phyloP scores from a whole-genome alignment of 1,284 basidiomycete genomes.

The Puccinia novopanici region DNA sequence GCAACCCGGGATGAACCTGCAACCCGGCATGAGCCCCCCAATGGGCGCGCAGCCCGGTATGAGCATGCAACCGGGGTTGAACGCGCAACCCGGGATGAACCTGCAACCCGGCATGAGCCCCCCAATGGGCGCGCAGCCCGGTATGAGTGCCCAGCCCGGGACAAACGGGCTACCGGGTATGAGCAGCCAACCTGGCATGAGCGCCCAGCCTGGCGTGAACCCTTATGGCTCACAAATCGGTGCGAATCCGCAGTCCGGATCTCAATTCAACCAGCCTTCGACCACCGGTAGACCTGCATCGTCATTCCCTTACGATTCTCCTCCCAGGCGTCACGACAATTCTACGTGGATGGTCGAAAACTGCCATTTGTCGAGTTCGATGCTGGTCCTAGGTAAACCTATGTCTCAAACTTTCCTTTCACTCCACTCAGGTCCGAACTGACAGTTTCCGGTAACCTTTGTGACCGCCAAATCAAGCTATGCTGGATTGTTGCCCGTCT shows the following conservation, averaged over 20 bases:
- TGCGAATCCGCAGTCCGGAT: background rate
- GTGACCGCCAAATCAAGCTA: slow-evolving; percentile 15
- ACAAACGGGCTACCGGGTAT: background rate
- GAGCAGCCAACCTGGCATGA: background rate
- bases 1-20: background rate
- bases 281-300: slow-evolving; percentile 7
- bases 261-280: background rate
- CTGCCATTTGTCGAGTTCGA: slow-evolving; percentile 46
- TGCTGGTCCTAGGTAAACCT: slow-evolving; percentile 44
- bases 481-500: slow-evolving; percentile 41
- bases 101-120: background rate
- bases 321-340: slow-evolving; percentile 22
- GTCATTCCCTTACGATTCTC: slow-evolving; percentile 22
- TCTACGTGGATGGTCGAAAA: slow-evolving; percentile 40
- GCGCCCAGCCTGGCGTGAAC: background rate
- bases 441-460: background rate
- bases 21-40: too few relatives aligned
- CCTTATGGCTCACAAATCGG: background rate
- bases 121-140: background rate
- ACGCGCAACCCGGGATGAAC: background rate
- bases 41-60: too few relatives aligned
- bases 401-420: background rate
- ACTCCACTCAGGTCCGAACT: background rate
- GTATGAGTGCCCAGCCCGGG: background rate
- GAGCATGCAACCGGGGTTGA: too few relatives aligned